These are phyloP conservation scores for Jacaranda copaia DNA, from an alignment of 257 asterid species.

Conservation along the genomic window DNA sequence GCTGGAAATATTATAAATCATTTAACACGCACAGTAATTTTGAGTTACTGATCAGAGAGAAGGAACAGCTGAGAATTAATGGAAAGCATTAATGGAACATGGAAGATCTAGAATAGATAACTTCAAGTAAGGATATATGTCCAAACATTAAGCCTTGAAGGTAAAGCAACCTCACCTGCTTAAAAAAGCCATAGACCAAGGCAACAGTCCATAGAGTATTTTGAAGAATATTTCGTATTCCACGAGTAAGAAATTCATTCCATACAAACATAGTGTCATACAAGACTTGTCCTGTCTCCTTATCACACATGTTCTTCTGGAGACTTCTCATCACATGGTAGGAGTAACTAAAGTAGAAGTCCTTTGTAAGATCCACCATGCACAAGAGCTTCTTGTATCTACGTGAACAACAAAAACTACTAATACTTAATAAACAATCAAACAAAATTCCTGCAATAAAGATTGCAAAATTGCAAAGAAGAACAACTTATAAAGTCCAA, in stretches of 20 bases:
- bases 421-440: conserved; percentile 33
- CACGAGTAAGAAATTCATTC: conserved; percentile 96
- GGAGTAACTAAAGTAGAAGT: conserved; percentile 97
- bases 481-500: conserved; percentile 9
- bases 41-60: conserved; percentile 6
- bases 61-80: conserved; percentile 2
- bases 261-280: conserved; percentile 97
- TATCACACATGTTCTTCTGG: conserved; percentile 78
- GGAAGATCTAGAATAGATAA: neutral
- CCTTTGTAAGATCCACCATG: conserved; percentile 98
- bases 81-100: neutral
- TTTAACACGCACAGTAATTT: conserved; percentile 19
- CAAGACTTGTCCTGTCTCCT: conserved; percentile 61
- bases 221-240: conserved; percentile 80
- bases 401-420: conserved; percentile 36
- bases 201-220: conserved; percentile 95
- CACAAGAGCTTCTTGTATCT: conserved; percentile 94
- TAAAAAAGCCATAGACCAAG: conserved; percentile 90
- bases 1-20: conserved; percentile 26
- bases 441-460: conserved; percentile 13
- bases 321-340: conserved; percentile 95
- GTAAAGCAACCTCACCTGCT: conserved; percentile 68
- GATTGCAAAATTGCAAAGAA: conserved; percentile 25
- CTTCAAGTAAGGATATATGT: neutral
- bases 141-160: conserved; percentile 16